phyloP scores from a whole-genome alignment of 768 basidiomycete species.

The Krasilnikovozyma curviuscula region DNA sequence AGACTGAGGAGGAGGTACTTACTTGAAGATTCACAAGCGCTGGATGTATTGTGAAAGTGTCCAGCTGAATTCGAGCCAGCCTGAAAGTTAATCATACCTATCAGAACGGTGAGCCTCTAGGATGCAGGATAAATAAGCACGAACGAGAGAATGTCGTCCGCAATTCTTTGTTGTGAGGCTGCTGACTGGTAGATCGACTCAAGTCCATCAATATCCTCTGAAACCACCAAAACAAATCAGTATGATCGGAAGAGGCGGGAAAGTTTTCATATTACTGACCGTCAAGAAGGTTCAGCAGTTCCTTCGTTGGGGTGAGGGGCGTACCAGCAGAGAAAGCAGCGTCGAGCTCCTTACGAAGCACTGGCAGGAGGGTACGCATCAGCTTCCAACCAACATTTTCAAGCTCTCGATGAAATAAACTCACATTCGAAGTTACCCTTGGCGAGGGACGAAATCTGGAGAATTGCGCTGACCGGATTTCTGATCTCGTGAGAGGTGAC shows the following conservation, averaged over 20 bases:
- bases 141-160: constrained; percentile 28
- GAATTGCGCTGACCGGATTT: constrained; percentile 2
- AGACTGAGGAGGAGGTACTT: too few relatives aligned
- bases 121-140: too few relatives aligned
- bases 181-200: constrained; percentile 8
- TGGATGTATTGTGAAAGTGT: too few relatives aligned
- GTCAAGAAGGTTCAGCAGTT: constrained; percentile 6
- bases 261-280: too few relatives aligned
- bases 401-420: neutral
- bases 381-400: neutral
- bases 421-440: neutral
- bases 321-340: neutral
- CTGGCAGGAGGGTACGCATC: neutral
- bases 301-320: constrained; percentile 1
- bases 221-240: too few relatives aligned
- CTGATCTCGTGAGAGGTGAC: constrained; percentile 6
- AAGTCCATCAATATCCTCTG: constrained; percentile 7
- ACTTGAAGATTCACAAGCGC: too few relatives aligned
- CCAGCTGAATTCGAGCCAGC: too few relatives aligned
- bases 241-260: too few relatives aligned
- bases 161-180: neutral
- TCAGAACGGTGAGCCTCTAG: too few relatives aligned
- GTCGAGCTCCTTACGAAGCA: neutral
- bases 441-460: neutral
- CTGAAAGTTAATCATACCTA: too few relatives aligned